Percentiles rank a stretch among this genome's conserved stretches.
Conservation (phyloP, 1,139 yeast genomes). For the Blastobotrys proliferans region DNA sequence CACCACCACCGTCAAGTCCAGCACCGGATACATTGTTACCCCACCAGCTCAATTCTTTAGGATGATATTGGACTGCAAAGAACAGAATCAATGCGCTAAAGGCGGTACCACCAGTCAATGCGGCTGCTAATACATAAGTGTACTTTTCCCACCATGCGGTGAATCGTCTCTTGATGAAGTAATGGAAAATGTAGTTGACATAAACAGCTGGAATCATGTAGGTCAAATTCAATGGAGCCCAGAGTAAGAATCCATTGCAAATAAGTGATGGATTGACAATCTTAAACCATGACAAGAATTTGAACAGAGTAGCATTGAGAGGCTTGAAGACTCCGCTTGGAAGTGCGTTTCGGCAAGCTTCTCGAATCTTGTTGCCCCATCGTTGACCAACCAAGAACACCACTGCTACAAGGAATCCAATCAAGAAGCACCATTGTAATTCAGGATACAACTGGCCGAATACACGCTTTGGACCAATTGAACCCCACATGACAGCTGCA, state of each 20-base stretch:
- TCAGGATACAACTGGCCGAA: slow-evolving; percentile 47
- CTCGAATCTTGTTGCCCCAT: slow-evolving; percentile 43
- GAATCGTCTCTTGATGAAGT: slow-evolving; percentile 46
- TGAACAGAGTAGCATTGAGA: slow-evolving; percentile 24
- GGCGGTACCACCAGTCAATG: slow-evolving; percentile 51
- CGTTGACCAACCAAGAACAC: slow-evolving; percentile 51
- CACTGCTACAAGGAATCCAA: slow-evolving; percentile 42
- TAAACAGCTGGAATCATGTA: slow-evolving; percentile 50
- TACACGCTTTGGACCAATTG: slow-evolving; percentile 60
- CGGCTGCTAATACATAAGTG: slow-evolving; percentile 53
- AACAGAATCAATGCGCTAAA: slow-evolving; percentile 42
- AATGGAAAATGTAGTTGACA: slow-evolving; percentile 50
- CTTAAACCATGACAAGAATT: slow-evolving; percentile 39
- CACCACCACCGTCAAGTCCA: slow-evolving; percentile 42
- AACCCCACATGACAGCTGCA: slow-evolving; percentile 59
- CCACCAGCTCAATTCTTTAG: slow-evolving; percentile 50
- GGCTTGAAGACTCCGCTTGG: slow-evolving; percentile 8
- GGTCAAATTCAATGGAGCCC: slow-evolving; percentile 52
- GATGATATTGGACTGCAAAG: slow-evolving; percentile 49
- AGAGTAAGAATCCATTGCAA: slow-evolving; percentile 41
- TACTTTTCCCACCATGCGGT: slow-evolving; percentile 47
- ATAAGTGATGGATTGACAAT: slow-evolving; percentile 51
- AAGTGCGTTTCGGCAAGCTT: slow-evolving; percentile 28
- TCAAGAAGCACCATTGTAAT: slow-evolving; percentile 42
- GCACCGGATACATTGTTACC: slow-evolving; percentile 45